Base-by-base conservation (phyloP, 306 rosid species). In the Carpinus fangiana region DNA sequence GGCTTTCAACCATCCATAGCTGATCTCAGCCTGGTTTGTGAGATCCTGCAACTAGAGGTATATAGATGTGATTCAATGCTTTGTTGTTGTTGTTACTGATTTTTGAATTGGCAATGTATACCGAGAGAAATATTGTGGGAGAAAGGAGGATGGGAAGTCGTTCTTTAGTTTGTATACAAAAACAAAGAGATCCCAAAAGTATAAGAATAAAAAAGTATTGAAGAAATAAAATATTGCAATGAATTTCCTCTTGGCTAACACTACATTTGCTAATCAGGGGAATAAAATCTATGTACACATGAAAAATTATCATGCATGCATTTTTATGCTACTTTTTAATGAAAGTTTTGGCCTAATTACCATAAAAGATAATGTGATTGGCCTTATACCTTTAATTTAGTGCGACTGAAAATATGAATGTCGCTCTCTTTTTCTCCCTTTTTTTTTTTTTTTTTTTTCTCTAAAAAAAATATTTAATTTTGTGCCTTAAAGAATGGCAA, bases 11-110 rank as follows among this genome's bases (percentile, higher is more conserved):
- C 97, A 38, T 88, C 96, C 71, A 90, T 92, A 73, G 97, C 94
- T 43, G 97, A 94, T 80, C 90, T 90, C 76, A 89, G 94, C 76
- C 60, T 89, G 78, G 97, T 88, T 74, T 90, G 98, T 6, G 97
- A 93, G 83, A 84, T 90, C 62, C 91, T 77, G 96, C 93, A 93
- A 78, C 88, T 93, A 53, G 92, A 91, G 97, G 98, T 94, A 92
- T 78, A 71, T 56, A 56, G 46, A 41, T 31, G 70, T 60, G 70
- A 80, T 62, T 31, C 38, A 20, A 18, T 23, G 43, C 43, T 77
- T 34, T 13, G 16, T 17, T 18, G 56, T 23, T 53, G 54, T 14
- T 67, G 50, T 72, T 62, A 11, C 61, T 59, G 26, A 4, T 54
- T 4, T 7, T 12, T 62, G 26, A 31, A 50, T 51, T 7, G 16